phyloP scores from a whole-genome alignment of 31 red algal species.

The Odonthalia washingtoniensis region DNA sequence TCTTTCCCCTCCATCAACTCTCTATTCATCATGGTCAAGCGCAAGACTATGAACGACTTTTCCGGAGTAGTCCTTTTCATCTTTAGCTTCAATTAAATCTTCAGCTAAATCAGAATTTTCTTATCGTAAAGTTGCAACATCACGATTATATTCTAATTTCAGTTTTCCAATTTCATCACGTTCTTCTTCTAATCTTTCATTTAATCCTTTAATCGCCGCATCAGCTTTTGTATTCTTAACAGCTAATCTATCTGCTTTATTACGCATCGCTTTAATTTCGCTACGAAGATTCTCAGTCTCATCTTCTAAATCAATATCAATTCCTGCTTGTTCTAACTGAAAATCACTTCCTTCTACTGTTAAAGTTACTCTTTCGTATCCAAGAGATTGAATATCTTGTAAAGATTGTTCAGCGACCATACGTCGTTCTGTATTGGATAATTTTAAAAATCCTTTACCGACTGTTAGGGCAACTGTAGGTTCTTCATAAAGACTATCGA shows the following conservation, averaged over 20 bases:
- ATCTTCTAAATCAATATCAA: slow-evolving; percentile 52
- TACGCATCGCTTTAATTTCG: slow-evolving; percentile 40
- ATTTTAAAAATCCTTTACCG: slow-evolving; percentile 29
- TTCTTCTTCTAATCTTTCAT: slow-evolving; percentile 39
- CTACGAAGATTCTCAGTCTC: slow-evolving; percentile 58
- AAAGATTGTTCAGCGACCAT: slow-evolving; percentile 15
- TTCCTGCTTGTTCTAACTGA: slow-evolving; percentile 47
- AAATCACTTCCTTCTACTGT: slow-evolving; percentile 43
- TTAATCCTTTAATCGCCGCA: slow-evolving; percentile 24
- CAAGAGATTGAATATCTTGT: slow-evolving; percentile 4
- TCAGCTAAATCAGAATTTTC: slow-evolving; percentile 41
- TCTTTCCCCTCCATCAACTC: too few species aligned
- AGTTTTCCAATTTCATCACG: slow-evolving; percentile 44
- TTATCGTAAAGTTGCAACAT: slow-evolving; percentile 7
- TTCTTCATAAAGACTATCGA: too few species aligned
- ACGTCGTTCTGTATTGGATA: slow-evolving; percentile 24
- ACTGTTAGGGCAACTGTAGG: slow-evolving; percentile 23
- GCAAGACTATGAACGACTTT: slow-evolving; percentile 79
- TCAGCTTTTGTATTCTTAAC: slow-evolving; percentile 22
- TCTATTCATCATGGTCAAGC: too few species aligned
- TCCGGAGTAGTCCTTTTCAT: slow-evolving; percentile 68
- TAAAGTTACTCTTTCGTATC: slow-evolving; percentile 37
- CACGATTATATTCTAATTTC: background rate
- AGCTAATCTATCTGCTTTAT: slow-evolving; percentile 43
- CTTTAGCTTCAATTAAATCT: too few species aligned